Evolutionary conservation across 2,329 filamentous ascomycete species (phyloP), one percentile per base, ranked within the genome.

Genomic region (Aspergillus sp.): DNA sequence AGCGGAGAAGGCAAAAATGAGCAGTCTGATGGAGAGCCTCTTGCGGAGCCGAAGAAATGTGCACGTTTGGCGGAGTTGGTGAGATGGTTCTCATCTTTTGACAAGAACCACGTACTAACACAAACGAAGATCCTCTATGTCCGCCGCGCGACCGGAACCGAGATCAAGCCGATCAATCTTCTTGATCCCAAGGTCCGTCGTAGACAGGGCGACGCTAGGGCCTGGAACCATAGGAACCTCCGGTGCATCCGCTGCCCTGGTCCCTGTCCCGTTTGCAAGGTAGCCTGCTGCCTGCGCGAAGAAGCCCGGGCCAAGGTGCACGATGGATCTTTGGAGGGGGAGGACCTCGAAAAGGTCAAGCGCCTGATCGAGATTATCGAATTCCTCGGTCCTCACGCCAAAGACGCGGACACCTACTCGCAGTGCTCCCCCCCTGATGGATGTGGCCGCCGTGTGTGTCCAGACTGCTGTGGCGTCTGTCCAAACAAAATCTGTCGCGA

Each of bases 381-480:
- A 13, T 52, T 57, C 8, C 47, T 72, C 15, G 69, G 70, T 8
- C 58, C 62, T 8, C 62, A 65, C 25, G 71, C 70, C n/a, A 67
- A 64, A 46, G 74, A 76, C 48, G 54, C 59, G 8, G 68, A 64
- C 19, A 78, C 74, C 1, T 78, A 74, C 60, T 64, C 76, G 7
- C 64, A 69, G 59, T 79, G 77, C 62, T 73, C 71, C 3, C 54
- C 61, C 25, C 57, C 63, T 51, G 69, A 68, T 43, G 72, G 68
- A 11, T 77, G 71, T 63, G 74, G 68, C 50, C 66, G 68, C 51
- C 67, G 69, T 60, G 71, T 77, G 13, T 78, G 76, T 59, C 70
- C 74, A 1, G 63, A 69, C 30, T 78, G 74, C 62, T 76, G 73
- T 63, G 74, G 76, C 9, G 62, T 68, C 17, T 79, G 77, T 60